Evolutionary conservation across 176 grass and related monocot genomes (phyloP).

Genomic region (Paspalum notatum): DNA sequence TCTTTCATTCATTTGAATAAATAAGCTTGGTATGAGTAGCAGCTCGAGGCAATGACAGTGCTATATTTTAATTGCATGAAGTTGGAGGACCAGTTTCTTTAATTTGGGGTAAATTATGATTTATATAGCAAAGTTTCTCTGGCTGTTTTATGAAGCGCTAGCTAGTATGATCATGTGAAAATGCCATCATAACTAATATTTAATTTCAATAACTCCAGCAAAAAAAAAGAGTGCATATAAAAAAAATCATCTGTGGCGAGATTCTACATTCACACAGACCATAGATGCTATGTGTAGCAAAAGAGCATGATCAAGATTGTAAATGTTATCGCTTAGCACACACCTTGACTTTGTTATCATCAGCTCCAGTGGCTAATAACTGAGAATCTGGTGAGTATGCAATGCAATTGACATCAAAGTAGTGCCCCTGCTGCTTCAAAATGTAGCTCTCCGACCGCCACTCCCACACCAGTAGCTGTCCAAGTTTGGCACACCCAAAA

Average conservation of each 20-base stretch:
- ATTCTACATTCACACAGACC: not conserved
- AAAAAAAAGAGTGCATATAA: not conserved
- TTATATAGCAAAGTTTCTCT: not conserved
- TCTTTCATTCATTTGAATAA: not conserved
- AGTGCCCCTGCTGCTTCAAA: slow-evolving; percentile 96
- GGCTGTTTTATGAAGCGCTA: not conserved
- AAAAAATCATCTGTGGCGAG: not conserved
- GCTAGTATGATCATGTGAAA: not conserved
- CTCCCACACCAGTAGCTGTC: slow-evolving; percentile 93
- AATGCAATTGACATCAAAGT: slow-evolving; percentile 95
- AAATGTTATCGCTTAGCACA: not conserved
- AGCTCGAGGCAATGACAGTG: not conserved
- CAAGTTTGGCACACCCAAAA: slow-evolving; percentile 94
- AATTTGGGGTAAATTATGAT: not conserved
- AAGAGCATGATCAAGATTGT: not conserved
- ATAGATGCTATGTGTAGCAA: too few relatives aligned
- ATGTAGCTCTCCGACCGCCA: slow-evolving; percentile 95
- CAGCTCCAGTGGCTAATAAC: slow-evolving; percentile 91
- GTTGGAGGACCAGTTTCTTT: not conserved
- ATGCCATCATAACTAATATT: not conserved
- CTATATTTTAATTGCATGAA: not conserved
- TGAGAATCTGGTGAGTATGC: slow-evolving; percentile 97
- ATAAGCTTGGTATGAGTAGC: not conserved
- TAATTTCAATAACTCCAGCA: not conserved
- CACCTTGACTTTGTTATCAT: slow-evolving; percentile 99